Percentiles rank a stretch among this genome's conserved stretches.
phyloP scores from a whole-genome alignment of 2,329 filamentous ascomycete genomes.

The Venturia carpophila region DNA sequence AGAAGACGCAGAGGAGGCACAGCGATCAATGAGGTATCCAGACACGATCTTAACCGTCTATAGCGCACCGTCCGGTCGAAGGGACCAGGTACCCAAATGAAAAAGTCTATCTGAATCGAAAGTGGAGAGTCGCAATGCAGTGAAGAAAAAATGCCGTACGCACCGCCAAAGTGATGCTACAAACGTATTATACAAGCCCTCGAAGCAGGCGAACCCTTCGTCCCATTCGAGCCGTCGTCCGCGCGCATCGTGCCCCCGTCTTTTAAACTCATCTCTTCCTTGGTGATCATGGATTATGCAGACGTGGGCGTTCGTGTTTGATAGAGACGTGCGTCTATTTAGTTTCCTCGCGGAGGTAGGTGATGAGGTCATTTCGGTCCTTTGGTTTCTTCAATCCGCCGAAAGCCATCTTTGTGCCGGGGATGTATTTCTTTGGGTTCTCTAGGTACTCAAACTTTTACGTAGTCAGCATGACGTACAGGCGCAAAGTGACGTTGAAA shows the following conservation, averaged over 20 bases:
- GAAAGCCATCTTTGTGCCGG: slow-evolving; percentile 99
- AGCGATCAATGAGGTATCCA: not conserved
- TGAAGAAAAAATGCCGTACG: slow-evolving; percentile 11
- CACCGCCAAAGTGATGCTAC: slow-evolving; percentile 5
- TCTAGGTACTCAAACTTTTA: slow-evolving; percentile 90
- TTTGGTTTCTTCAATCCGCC: slow-evolving; percentile 99
- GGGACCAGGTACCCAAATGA: not conserved
- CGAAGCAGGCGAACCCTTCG: not conserved
- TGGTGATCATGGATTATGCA: slow-evolving; percentile 7
- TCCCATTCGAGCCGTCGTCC: not conserved
- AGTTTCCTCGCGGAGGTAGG: slow-evolving; percentile 64
- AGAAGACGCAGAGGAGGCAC: not conserved
- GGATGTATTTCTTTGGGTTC: slow-evolving; percentile 99
- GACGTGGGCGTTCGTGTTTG: not conserved
- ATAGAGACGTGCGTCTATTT: slow-evolving; percentile 46
- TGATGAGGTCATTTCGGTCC: slow-evolving; percentile 98
- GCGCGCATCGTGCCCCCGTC: not conserved
- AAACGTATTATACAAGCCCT: slow-evolving; percentile 11
- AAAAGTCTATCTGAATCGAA: slow-evolving; percentile 8
- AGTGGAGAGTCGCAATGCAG: slow-evolving; percentile 9
- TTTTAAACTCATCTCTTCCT: not conserved
- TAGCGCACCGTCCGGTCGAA: not conserved
- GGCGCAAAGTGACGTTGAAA: not conserved
- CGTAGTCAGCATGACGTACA: not conserved
- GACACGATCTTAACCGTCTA: slow-evolving; percentile 7